phyloP scores from a whole-genome alignment of 768 basidiomycete genomes.

The Lyophyllum semitale region DNA sequence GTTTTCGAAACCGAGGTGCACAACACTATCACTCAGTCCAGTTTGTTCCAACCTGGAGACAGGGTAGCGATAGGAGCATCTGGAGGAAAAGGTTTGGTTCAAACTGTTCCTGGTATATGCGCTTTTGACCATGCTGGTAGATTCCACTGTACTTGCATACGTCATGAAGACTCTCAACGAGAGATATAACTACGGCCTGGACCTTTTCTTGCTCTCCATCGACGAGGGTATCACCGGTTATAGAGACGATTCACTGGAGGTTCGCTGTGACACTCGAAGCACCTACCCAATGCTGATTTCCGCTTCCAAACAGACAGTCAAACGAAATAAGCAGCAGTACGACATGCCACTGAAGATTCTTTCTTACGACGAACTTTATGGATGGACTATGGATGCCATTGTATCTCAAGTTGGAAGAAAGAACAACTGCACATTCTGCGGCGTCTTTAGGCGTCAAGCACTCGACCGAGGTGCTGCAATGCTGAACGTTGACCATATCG shows the following conservation, averaged over 20 bases:
- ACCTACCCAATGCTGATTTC: not conserved
- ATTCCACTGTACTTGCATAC: constrained; percentile 97
- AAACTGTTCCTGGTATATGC: not conserved
- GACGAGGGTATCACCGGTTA: constrained; percentile 99
- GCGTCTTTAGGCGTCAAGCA: constrained; percentile 95
- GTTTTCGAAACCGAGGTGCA: constrained; percentile 99
- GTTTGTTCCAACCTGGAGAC: constrained; percentile 87
- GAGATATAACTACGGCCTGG: constrained; percentile 89
- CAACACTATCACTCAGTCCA: constrained; percentile 85
- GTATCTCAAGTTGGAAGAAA: constrained; percentile 94
- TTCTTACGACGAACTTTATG: constrained; percentile 94
- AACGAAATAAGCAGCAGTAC: constrained; percentile 95
- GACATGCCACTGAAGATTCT: constrained; percentile 94
- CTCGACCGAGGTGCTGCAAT: constrained; percentile 91
- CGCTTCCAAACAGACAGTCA: constrained; percentile 74
- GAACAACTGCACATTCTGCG: constrained; percentile 99
- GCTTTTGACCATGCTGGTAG: constrained; percentile 38
- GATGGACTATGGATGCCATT: constrained; percentile 99
- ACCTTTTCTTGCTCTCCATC: constrained; percentile 91
- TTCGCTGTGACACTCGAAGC: constrained; percentile 24
- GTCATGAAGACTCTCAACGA: constrained; percentile 96
- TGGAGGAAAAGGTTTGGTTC: constrained; percentile 88
- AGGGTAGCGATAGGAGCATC: constrained; percentile 97
- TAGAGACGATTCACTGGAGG: constrained; percentile 95
- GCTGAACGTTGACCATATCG: constrained; percentile 92